Base-by-base conservation (phyloP, 768 basidiomycete species). In the Phanerochaete carnosa region DNA sequence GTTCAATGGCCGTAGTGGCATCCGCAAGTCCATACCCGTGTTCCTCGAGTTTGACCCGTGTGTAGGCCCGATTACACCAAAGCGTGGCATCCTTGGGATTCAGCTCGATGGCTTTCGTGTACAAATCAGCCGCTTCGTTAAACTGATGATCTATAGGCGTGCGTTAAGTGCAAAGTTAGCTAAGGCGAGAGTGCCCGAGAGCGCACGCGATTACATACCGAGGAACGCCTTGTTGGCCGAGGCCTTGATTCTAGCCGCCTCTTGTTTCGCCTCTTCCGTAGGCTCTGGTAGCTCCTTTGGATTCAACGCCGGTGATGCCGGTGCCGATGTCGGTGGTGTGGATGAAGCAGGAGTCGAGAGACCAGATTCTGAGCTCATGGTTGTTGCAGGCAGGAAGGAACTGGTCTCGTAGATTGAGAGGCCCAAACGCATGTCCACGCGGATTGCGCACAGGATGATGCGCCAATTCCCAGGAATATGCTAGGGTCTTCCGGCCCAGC, bases 51-150 rank as follows among this genome's bases (percentile, higher is more conserved):
- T 92, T 97, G 74, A 95, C 93, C 54, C 96, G 84, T 15, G 92
- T 83, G 74, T 94, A 92, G 1, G 97, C 94, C 37, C 96, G 84
- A 75, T 98, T 98, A 70, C 90, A 95, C 90, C 92, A 98, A 55
- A 96, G 74, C 15, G 94, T 95, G 55, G 94, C 77, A 67, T 98
- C 96, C 58, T 79, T 78, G 0, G 94, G 95, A 71, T 99, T 95
- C 70, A 88, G 83, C 64, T 89, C 86, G 65, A 98, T 90, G 1
- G 96, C 93, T 37, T 86, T 75, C 2, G 89, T 83, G 73, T 98
- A 99, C 37, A 97, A 74, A 43, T 82, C 80, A 11, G 90, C 87
- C 12, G 95, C 94, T 16, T 75, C 72, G 23, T 81, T 79, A 71
- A 95, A 98, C 66, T 91, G 85, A 71, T 93, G 90, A 50, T 75